These are phyloP conservation scores for Keqinozyma sinolaborantium DNA, from an alignment of 1,139 yeast species.

Conservation along the genomic window DNA sequence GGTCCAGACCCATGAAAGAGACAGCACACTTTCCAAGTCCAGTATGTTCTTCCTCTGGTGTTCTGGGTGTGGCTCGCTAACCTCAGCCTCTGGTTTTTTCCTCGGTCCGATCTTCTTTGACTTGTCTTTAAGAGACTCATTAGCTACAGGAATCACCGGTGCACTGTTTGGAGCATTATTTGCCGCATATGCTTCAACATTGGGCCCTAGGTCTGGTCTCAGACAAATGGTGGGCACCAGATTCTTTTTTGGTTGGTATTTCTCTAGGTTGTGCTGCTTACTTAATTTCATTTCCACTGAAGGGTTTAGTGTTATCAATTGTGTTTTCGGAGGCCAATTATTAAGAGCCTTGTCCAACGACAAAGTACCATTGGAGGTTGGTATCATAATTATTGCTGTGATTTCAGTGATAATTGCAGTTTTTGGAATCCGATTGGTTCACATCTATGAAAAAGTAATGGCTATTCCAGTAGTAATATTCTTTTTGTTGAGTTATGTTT, in stretches of 20 bases:
- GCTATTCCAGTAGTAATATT: slow-evolving; percentile 24
- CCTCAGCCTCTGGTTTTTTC: slow-evolving; percentile 79
- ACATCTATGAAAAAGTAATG: slow-evolving; percentile 24
- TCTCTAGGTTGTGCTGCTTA: slow-evolving; percentile 68
- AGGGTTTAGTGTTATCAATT: slow-evolving; percentile 85
- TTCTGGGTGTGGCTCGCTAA: slow-evolving; percentile 79
- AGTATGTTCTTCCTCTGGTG: slow-evolving; percentile 50
- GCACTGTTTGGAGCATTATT: slow-evolving; percentile 64
- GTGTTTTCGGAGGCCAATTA: slow-evolving; percentile 85
- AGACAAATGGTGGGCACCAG: slow-evolving; percentile 84
- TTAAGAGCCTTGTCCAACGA: slow-evolving; percentile 60
- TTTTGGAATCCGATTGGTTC: slow-evolving; percentile 59
- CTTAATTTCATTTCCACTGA: slow-evolving; percentile 71
- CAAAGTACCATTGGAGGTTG: slow-evolving; percentile 65
- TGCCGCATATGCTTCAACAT: slow-evolving; percentile 76
- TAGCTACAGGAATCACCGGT: slow-evolving; percentile 60
- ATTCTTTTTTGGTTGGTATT: slow-evolving; percentile 79
- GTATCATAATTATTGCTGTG: slow-evolving; percentile 68
- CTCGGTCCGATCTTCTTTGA: slow-evolving; percentile 70
- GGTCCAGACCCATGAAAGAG: slow-evolving; percentile 22
- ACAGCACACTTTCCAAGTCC: slow-evolving; percentile 32
- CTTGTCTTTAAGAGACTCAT: slow-evolving; percentile 59
- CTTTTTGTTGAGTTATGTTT: slow-evolving; percentile 22
- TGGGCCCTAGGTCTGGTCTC: slow-evolving; percentile 88
- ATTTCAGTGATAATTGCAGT: slow-evolving; percentile 65